A percentile compares a stretch with the other conserved stretches of the same genome.
Evolutionary conservation across 257 asterid species (phyloP).

Genomic region (Nicotiana sylvestris): DNA sequence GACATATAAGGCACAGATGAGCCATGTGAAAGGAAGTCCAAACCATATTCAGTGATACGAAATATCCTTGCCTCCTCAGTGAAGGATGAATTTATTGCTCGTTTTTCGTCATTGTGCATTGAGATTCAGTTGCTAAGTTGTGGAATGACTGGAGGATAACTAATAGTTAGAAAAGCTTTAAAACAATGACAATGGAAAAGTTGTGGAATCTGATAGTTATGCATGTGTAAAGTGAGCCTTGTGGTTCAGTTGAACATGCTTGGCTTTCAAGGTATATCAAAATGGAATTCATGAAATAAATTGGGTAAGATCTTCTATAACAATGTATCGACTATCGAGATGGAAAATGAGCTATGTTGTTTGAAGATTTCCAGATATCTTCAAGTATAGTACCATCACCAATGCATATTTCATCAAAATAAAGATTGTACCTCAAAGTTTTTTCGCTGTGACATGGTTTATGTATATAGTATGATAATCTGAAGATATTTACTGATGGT

Average conservation of each 20-base stretch:
- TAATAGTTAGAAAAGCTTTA: background rate
- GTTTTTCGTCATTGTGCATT: background rate
- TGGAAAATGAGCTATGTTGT: background rate
- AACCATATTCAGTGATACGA: background rate
- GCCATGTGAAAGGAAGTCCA: background rate
- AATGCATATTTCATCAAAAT: background rate
- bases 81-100: background rate
- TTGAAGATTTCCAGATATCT: background rate
- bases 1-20: background rate
- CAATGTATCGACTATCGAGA: background rate
- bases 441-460: background rate
- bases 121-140: background rate
- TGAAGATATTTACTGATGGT: background rate
- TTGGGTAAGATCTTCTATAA: background rate
- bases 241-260: background rate
- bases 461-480: background rate
- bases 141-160: background rate
- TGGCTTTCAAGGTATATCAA: background rate
- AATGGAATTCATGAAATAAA: background rate
- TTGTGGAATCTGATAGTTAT: background rate
- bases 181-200: background rate
- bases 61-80: background rate
- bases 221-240: background rate
- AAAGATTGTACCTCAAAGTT: background rate
- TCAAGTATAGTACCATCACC: background rate